Evolutionary conservation across 352 stramenopile genomes (phyloP).

Genomic region (Pythium folliculosum): DNA sequence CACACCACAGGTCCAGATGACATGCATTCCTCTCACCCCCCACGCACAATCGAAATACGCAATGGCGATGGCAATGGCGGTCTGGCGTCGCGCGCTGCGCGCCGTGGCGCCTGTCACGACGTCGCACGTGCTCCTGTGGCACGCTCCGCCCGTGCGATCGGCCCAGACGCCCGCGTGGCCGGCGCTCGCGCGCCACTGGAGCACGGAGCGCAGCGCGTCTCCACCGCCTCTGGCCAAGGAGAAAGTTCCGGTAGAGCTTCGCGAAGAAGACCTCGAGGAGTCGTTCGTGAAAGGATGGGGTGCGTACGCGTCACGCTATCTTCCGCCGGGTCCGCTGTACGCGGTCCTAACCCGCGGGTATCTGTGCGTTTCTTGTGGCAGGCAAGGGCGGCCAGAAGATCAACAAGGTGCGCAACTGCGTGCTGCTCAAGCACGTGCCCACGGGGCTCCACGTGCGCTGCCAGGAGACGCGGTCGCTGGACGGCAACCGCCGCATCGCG

Average conservation of each 20-base stretch:
- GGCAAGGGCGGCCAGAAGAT: constrained; percentile 91
- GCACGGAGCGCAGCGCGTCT: background rate
- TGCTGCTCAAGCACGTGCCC: constrained; percentile 82
- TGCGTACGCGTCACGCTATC: constrained; percentile 18
- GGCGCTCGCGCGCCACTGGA: background rate
- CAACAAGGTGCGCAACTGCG: constrained; percentile 91
- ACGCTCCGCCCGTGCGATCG: too few relatives aligned
- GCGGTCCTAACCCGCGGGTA: background rate
- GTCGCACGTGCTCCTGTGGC: too few relatives aligned
- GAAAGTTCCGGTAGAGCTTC: constrained; percentile 38
- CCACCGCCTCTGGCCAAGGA: background rate
- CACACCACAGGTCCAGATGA: too few relatives aligned
- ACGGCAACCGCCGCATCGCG: constrained; percentile 75
- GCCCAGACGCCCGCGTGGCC: background rate
- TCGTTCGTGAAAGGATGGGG: constrained; percentile 87
- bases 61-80: too few relatives aligned
- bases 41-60: too few relatives aligned
- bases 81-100: too few relatives aligned
- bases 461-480: constrained; percentile 80
- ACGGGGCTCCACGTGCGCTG: constrained; percentile 77
- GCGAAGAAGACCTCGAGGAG: constrained; percentile 73
- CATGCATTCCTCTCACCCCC: too few relatives aligned
- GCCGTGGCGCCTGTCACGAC: too few relatives aligned
- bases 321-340: background rate
- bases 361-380: constrained; percentile 5